Base-by-base conservation (phyloP, 2,329 filamentous ascomycete species). In the Colletotrichum orbiculare region DNA sequence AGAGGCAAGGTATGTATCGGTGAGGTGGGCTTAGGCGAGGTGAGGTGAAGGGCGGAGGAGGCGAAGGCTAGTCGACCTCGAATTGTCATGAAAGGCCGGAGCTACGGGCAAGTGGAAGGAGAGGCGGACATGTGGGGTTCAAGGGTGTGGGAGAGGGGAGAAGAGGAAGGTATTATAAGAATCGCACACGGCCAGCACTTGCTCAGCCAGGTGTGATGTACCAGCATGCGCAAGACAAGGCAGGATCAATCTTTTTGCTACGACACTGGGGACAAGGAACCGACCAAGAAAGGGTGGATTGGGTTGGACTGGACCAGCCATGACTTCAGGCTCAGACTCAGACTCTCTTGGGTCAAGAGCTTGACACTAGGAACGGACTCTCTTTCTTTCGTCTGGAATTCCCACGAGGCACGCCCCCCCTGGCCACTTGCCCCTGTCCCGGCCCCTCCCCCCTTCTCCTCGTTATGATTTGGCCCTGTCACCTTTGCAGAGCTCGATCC, bases 361-460 rank as follows among this genome's bases (percentile, higher is more conserved):
- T 58, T 58, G 46, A 49, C 45, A 49, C 48, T 60, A 52, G 58
- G 62, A 62, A 62, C 62, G 62, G 57, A 65, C 62, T 65, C 62
- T 65, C 57, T 60, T 54, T 62, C 50, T 65, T 65, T 56, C 62
- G 58, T 65, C 58, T 65, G 59, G 58, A 62, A 62, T 56, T 56
- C 58, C 58, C 62, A 65, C 46, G 62, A 56, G 62, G 41, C 57
- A 52, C 62, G 39, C 62, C 50, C 61, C 60, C 42, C 42, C 42
- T 25, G 25, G 25, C 42, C 25, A 13, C 42, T 8, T 15, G 42
- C 57, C 60, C 45, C 15, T 25, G 10, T 56, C 38, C n/a, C 42
- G 56, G 45, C 39, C 50, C 61, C 50, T 8, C 43, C 55, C 37
- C 47, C 56, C 47, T 59, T 47, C 55, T 59, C 55, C 47, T 52